phyloP scores from a whole-genome alignment of 2,329 filamentous ascomycete species.

The Chaetomiaceae sp. region DNA sequence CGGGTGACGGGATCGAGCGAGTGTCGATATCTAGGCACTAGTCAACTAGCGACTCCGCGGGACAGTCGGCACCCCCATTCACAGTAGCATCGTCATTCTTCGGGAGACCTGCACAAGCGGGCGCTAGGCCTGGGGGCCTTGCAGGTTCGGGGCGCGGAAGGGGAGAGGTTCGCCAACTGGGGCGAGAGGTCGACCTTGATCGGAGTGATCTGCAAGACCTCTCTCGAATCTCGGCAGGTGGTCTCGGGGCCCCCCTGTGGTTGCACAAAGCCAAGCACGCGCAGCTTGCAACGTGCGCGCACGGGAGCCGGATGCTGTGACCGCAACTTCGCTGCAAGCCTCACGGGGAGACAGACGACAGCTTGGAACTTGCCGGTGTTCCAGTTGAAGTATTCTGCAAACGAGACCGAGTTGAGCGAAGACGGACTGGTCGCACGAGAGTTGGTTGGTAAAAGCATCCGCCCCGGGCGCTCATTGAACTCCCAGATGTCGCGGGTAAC shows the following conservation, averaged over 20 bases:
- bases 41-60: background rate
- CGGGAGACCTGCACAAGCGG: conserved; percentile 17
- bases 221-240: conserved; percentile 8
- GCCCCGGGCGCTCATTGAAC: too few relatives aligned
- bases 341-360: background rate
- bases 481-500: too few relatives aligned
- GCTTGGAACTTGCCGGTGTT: too few relatives aligned
- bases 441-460: too few relatives aligned
- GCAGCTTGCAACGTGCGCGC: conserved; percentile 13
- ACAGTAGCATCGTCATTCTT: conserved; percentile 8
- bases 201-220: conserved; percentile 12
- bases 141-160: conserved; percentile 2
- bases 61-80: conserved; percentile 2
- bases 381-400: too few relatives aligned
- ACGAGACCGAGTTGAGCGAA: too few relatives aligned
- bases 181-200: background rate
- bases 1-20: conserved; percentile 9
- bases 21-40: conserved; percentile 9
- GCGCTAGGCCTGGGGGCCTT: conserved; percentile 20
- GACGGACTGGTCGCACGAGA: too few relatives aligned
- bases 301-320: conserved; percentile 5
- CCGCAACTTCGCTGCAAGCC: background rate
- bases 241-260: conserved; percentile 1
- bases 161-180: background rate
- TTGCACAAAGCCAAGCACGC: conserved; percentile 2